These are phyloP conservation scores for Malus asiatica DNA, from an alignment of 306 rosid species.

Conservation along the genomic window DNA sequence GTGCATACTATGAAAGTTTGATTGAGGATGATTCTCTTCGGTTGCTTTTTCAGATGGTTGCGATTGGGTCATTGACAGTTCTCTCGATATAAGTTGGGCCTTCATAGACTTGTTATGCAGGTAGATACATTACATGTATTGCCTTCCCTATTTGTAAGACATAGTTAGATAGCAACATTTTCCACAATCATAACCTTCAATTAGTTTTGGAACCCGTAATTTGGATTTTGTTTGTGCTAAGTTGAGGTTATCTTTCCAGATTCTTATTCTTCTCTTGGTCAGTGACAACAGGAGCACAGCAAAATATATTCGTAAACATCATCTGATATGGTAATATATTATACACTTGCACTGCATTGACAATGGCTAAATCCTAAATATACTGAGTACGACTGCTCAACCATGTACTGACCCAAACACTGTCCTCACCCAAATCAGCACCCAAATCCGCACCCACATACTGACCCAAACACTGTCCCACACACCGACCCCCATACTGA, in stretches of 20 bases:
- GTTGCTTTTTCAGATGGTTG: constrained; percentile 87
- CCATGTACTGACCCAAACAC: no score
- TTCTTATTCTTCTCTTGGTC: constrained; percentile 53
- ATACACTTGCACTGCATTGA: neutral
- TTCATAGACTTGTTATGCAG: no score
- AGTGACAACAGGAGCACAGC: constrained; percentile 96
- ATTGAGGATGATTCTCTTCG: constrained; percentile 87
- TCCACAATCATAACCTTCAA: neutral
- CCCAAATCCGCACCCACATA: no score
- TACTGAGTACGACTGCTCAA: neutral
- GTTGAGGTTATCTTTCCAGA: constrained; percentile 42
- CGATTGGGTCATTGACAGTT: constrained; percentile 77
- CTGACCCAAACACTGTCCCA: no score
- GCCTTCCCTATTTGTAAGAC: constrained; percentile 8
- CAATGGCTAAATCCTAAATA: neutral
- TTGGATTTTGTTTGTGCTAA: constrained; percentile 21
- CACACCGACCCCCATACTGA: no score
- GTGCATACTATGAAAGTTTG: constrained; percentile 97
- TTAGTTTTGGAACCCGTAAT: constrained; percentile 16
- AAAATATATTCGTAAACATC: constrained; percentile 79
- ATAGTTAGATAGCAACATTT: neutral
- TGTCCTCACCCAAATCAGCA: no score
- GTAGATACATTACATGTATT: neutral
- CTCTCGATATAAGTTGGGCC: constrained; percentile 40
- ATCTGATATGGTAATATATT: constrained; percentile 48